A percentile compares a stretch with the other conserved stretches of the same genome.
Evolutionary conservation across 2,329 filamentous ascomycete genomes (phyloP).

Genomic region (Trichoderma sp.): DNA sequence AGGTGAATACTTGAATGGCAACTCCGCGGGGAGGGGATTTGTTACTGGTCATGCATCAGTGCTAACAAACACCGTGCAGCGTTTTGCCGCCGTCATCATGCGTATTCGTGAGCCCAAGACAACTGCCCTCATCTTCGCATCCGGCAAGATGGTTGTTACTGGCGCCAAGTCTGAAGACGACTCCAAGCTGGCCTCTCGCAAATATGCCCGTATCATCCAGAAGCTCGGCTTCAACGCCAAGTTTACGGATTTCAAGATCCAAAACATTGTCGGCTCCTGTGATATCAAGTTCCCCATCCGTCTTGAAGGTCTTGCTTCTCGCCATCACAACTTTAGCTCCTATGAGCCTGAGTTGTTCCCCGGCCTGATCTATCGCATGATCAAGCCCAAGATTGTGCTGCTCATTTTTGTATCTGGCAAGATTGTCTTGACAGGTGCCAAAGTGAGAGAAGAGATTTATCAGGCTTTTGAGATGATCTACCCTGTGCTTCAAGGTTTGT

Average conservation of each 20-base stretch:
- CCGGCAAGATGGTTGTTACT: slow-evolving; percentile 99
- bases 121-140: slow-evolving; percentile 95
- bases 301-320: slow-evolving; percentile 89
- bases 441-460: slow-evolving; percentile 97
- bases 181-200: slow-evolving; percentile 92
- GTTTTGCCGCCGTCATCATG: slow-evolving; percentile 99
- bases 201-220: slow-evolving; percentile 98
- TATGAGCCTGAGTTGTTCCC: slow-evolving; percentile 99
- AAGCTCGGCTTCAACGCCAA: slow-evolving; percentile 99
- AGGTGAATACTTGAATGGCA: slow-evolving; percentile 59
- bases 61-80: slow-evolving; percentile 53
- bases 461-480: slow-evolving; percentile 97
- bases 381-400: slow-evolving; percentile 98
- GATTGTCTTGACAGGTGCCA: slow-evolving; percentile 96
- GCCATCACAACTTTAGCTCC: slow-evolving; percentile 99
- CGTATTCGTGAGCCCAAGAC: slow-evolving; percentile 99
- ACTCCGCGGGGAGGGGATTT: background rate
- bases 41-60: background rate
- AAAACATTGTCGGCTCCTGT: slow-evolving; percentile 98
- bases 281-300: slow-evolving; percentile 99
- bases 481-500: slow-evolving; percentile 82
- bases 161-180: slow-evolving; percentile 98
- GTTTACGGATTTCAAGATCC: slow-evolving; percentile 99
- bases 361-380: slow-evolving; percentile 99
- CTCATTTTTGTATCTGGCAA: slow-evolving; percentile 98